phyloP scores from a whole-genome alignment of 2,329 filamentous ascomycete species.

The Monascus ruber region DNA sequence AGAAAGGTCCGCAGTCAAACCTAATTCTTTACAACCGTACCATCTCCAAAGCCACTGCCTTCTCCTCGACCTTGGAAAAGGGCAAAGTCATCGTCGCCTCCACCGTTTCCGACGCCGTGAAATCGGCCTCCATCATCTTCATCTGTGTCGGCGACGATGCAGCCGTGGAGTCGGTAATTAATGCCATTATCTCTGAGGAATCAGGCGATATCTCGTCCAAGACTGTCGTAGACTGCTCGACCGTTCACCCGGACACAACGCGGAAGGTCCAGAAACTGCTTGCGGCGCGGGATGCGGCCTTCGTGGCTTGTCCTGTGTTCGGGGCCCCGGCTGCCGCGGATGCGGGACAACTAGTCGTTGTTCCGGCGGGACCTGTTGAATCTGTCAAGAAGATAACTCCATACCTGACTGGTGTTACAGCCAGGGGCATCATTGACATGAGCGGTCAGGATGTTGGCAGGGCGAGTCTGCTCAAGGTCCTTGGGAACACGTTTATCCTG shows the following conservation, averaged over 20 bases:
- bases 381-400: slow-evolving; percentile 55
- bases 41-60: slow-evolving; percentile 49
- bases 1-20: slow-evolving; percentile 60
- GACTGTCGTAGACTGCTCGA: slow-evolving; percentile 77
- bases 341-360: slow-evolving; percentile 57
- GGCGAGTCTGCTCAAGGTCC: slow-evolving; percentile 62
- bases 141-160: slow-evolving; percentile 67
- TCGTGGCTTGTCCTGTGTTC: slow-evolving; percentile 57
- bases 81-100: slow-evolving; percentile 54
- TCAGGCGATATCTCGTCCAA: slow-evolving; percentile 53
- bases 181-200: slow-evolving; percentile 37
- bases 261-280: slow-evolving; percentile 51
- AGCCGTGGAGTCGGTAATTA: slow-evolving; percentile 50
- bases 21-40: slow-evolving; percentile 76
- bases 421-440: slow-evolving; percentile 59
- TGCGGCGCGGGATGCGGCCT: slow-evolving; percentile 52
- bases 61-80: slow-evolving; percentile 47
- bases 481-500: slow-evolving; percentile 78
- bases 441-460: slow-evolving; percentile 57
- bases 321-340: slow-evolving; percentile 38
- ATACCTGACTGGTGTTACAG: slow-evolving; percentile 62
- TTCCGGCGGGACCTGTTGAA: slow-evolving; percentile 54
- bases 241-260: slow-evolving; percentile 73
- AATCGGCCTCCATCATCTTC: slow-evolving; percentile 66
- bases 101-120: slow-evolving; percentile 54